Evolutionary conservation across 768 basidiomycete genomes (phyloP).

Genomic region (Macrolepiota albuminosa): DNA sequence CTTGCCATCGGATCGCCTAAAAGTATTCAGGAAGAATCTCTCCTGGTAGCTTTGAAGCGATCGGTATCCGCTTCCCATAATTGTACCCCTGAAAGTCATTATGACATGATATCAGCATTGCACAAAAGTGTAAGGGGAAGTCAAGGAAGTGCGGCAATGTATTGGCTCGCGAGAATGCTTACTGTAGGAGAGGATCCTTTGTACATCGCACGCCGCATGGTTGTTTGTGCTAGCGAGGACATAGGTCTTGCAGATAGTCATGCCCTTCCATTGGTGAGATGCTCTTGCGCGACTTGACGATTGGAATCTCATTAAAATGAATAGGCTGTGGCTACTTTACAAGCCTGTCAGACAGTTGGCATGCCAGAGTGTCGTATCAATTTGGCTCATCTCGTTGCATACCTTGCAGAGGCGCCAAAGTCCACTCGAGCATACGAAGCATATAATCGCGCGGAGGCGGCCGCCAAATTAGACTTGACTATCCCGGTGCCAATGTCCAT

Average conservation of each 20-base stretch:
- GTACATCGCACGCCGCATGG: conserved; percentile 67
- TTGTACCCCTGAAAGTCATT: conserved; percentile 68
- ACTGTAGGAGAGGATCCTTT: conserved; percentile 77
- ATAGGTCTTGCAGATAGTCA: conserved; percentile 75
- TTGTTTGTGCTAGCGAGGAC: conserved; percentile 83
- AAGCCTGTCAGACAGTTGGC: conserved; percentile 66
- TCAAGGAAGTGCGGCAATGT: conserved; percentile 74
- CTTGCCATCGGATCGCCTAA: conserved; percentile 48
- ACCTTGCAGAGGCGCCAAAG: conserved; percentile 81
- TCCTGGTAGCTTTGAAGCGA: conserved; percentile 54
- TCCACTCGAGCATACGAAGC: conserved; percentile 77
- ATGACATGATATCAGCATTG: conserved; percentile 81
- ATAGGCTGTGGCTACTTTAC: conserved; percentile 59
- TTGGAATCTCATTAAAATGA: neutral
- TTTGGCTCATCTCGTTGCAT: conserved; percentile 70
- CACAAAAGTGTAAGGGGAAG: conserved; percentile 82
- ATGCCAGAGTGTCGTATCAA: conserved; percentile 83
- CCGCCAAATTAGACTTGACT: conserved; percentile 47
- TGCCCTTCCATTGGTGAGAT: conserved; percentile 69
- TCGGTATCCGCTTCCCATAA: conserved; percentile 70
- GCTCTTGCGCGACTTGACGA: neutral
- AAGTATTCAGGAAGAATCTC: conserved; percentile 35
- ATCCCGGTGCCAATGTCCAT: conserved; percentile 66
- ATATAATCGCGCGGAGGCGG: conserved; percentile 64
- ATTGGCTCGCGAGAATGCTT: conserved; percentile 87